Evolutionary conservation across 805 yeast species (phyloP), one percentile per base, ranked within the genome.

Genomic region (Wickerhamomyces xylosicus): DNA sequence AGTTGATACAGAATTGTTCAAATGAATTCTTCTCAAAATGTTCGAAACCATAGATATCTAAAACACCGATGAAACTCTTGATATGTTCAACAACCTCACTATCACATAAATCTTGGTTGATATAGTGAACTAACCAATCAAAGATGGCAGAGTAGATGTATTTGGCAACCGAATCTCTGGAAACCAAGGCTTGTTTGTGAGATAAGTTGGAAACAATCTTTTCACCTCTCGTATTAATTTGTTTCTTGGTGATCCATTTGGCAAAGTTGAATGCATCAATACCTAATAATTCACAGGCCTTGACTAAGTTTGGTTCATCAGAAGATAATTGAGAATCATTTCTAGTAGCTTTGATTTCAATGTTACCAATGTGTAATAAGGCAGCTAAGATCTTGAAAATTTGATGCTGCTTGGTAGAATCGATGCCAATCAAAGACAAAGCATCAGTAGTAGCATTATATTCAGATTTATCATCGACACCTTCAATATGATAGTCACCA

Each of bases 11-110:
- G 62, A 90, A 90, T 62, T 90, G 98, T 63, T 90, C 98, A 55
- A 90, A 90, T 8, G 96, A 87, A 63, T 90, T 90, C 53, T 75
- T 79, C 49, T 85, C 89, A 58, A 90, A 90, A 62, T 90, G 97
- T 62, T 90, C 98, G 59, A 90, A 90, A 19, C 98, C 98, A 56
- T 90, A 90, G 51, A 90, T 90, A 79, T 90, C 98, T 52, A 90
- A 71, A 22, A 90, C 97, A 59, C 98, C 98, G 53, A 90, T 90
- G 52, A 90, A 92, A 2, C 85, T 73, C 35, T 71, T 63, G 39
- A 80, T 71, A 29, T 77, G 62, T 19, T 66, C 64, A 32, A 68
- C 71, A 28, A 85, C 74, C 34, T 75, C 81, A 17, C 80, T 78
- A 2, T 90, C 79, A 55, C 92, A 84, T 53, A 90, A 71, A 54